Percentiles rank a stretch among this genome's conserved stretches.
These are phyloP conservation scores for Vigna reflexopilosa DNA, from an alignment of 306 rosid genomes.

Conservation along the genomic window DNA sequence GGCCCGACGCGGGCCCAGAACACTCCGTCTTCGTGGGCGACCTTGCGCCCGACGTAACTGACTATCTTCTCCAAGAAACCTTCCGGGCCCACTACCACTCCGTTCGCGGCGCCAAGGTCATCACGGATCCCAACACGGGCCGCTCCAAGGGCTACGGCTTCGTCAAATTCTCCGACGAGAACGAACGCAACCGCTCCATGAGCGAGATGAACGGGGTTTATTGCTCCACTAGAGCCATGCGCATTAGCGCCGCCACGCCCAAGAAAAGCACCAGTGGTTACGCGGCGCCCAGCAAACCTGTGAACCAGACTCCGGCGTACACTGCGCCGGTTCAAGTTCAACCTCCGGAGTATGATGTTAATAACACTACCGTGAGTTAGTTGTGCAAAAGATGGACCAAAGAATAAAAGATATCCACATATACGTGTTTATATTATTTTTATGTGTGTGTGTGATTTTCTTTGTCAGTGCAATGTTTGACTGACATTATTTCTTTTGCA, in stretches of 20 bases:
- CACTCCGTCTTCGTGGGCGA: slow-evolving; percentile 93
- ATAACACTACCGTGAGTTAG: slow-evolving; percentile 80
- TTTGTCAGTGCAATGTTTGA: slow-evolving; percentile 19
- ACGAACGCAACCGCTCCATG: slow-evolving; percentile 87
- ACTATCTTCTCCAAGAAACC: slow-evolving; percentile 81
- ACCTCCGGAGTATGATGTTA: slow-evolving; percentile 70
- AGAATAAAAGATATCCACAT: background rate
- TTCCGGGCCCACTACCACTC: slow-evolving; percentile 73
- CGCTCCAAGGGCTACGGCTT: slow-evolving; percentile 91
- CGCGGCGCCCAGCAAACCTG: slow-evolving; percentile 22
- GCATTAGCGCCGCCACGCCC: slow-evolving; percentile 91
- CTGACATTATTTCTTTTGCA: slow-evolving; percentile 49
- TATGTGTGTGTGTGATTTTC: background rate
- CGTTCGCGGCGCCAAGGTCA: slow-evolving; percentile 93
- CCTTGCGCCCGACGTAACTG: slow-evolving; percentile 93
- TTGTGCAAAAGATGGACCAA: background rate
- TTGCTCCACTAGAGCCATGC: slow-evolving; percentile 92
- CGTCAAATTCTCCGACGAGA: slow-evolving; percentile 87
- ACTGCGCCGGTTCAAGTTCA: slow-evolving; percentile 56
- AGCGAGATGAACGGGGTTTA: slow-evolving; percentile 91
- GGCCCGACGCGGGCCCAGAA: slow-evolving; percentile 85
- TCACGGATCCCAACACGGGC: slow-evolving; percentile 83
- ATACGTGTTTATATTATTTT: too few relatives aligned
- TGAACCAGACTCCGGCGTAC: slow-evolving; percentile 61
- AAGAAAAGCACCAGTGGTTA: slow-evolving; percentile 72